A percentile compares a stretch with the other conserved stretches of the same genome.
Evolutionary conservation across 2,329 filamentous ascomycete species (phyloP).

Genomic region (Claviceps arundinis): DNA sequence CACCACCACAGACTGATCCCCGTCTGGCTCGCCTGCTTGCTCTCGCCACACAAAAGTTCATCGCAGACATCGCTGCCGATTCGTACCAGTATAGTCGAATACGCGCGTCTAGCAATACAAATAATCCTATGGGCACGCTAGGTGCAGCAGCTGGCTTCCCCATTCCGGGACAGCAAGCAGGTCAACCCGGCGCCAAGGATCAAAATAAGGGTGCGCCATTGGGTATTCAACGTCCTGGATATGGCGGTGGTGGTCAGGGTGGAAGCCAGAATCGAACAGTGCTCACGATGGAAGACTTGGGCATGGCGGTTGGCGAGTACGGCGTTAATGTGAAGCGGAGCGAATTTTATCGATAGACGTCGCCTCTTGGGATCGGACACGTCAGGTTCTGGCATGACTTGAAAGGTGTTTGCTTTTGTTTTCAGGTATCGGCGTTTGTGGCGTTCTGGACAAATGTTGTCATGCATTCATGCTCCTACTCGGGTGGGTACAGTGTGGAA

Average conservation of each 20-base stretch:
- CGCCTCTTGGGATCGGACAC: too few species aligned
- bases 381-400: background rate
- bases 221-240: constrained; percentile 65
- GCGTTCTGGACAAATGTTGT: background rate
- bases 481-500: background rate
- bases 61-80: constrained; percentile 92
- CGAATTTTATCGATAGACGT: constrained; percentile 72
- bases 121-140: constrained; percentile 82
- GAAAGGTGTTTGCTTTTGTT: background rate
- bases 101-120: constrained; percentile 72
- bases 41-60: constrained; percentile 97
- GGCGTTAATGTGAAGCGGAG: constrained; percentile 95
- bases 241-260: constrained; percentile 78
- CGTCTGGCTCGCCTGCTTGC: constrained; percentile 87
- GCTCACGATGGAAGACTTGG: constrained; percentile 94
- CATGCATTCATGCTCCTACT: background rate
- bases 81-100: constrained; percentile 97
- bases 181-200: constrained; percentile 41
- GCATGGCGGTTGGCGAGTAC: constrained; percentile 96
- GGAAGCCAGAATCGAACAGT: constrained; percentile 85
- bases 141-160: constrained; percentile 61
- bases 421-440: background rate
- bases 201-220: constrained; percentile 46
- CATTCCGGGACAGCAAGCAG: constrained; percentile 48
- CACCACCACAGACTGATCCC: constrained; percentile 78